Evolutionary conservation across 331 rosid genomes (phyloP).

Genomic region (Malus hybrid): DNA sequence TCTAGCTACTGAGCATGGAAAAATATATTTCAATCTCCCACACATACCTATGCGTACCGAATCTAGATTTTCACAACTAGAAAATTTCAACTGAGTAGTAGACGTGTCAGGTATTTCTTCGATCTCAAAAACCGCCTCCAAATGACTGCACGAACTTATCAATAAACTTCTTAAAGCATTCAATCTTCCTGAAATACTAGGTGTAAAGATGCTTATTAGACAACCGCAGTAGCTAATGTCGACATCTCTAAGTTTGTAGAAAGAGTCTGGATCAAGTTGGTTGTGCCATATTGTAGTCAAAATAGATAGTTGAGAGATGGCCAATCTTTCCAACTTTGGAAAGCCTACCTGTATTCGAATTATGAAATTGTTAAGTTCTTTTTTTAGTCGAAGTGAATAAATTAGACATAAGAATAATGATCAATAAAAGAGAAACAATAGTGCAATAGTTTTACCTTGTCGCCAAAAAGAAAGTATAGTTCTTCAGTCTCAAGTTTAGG

Average conservation of each 20-base stretch:
- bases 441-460: background rate
- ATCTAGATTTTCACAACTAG: no score
- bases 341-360: background rate
- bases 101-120: no score
- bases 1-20: no score
- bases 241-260: no score
- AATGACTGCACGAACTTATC: no score
- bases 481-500: background rate
- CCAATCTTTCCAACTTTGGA: background rate
- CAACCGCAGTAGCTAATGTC: no score
- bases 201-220: background rate
- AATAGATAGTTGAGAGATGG: background rate
- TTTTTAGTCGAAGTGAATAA: background rate
- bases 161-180: background rate
- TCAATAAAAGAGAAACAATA: background rate
- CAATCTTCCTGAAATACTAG: background rate
- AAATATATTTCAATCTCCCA: no score
- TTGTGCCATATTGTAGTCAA: background rate
- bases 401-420: background rate
- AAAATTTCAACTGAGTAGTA: no score
- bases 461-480: background rate
- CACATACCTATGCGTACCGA: accelerated
- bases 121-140: no score
- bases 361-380: background rate
- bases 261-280: background rate